Percentiles rank a stretch among this genome's conserved stretches.
phyloP scores from a whole-genome alignment of 2,329 filamentous ascomycete genomes.

The Drechmeria coniospora region DNA sequence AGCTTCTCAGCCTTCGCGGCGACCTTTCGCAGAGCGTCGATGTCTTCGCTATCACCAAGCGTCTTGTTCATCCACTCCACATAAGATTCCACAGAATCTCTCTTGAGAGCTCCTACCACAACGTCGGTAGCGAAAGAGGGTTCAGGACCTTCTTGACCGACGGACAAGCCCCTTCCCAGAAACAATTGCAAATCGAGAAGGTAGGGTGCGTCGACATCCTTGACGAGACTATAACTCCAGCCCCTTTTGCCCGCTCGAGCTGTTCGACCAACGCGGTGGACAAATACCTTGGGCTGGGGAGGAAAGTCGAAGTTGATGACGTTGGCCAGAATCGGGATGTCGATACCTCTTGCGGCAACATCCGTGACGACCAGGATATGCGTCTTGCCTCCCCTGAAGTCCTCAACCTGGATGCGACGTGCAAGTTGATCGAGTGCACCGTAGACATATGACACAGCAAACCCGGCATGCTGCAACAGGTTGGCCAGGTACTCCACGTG shows the following conservation, averaged over 20 bases:
- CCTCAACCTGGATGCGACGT: slow-evolving; percentile 78
- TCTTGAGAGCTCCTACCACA: slow-evolving; percentile 60
- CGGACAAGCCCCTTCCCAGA: slow-evolving; percentile 64
- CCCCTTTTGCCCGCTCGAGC: slow-evolving; percentile 84
- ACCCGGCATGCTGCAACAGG: slow-evolving; percentile 68
- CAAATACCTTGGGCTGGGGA: slow-evolving; percentile 88
- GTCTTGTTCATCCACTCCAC: slow-evolving; percentile 76
- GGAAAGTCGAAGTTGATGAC: slow-evolving; percentile 99
- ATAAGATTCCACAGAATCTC: slow-evolving; percentile 57
- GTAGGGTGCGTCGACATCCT: slow-evolving; percentile 80
- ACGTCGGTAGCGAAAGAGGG: slow-evolving; percentile 71
- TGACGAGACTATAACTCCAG: slow-evolving; percentile 88
- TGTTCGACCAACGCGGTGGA: slow-evolving; percentile 90
- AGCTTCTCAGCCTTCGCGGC: slow-evolving; percentile 82
- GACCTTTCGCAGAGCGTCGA: slow-evolving; percentile 55
- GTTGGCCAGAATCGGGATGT: slow-evolving; percentile 90
- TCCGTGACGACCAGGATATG: slow-evolving; percentile 94
- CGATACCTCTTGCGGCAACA: slow-evolving; percentile 90
- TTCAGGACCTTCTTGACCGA: slow-evolving; percentile 50
- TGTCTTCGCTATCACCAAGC: slow-evolving; percentile 58
- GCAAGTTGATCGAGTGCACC: slow-evolving; percentile 90
- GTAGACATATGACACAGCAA: slow-evolving; percentile 85
- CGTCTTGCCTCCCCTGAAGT: slow-evolving; percentile 69
- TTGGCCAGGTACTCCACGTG: slow-evolving; percentile 86
- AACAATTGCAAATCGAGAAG: slow-evolving; percentile 89